phyloP scores from a whole-genome alignment of 257 asterid species.

The Solanum okadae region DNA sequence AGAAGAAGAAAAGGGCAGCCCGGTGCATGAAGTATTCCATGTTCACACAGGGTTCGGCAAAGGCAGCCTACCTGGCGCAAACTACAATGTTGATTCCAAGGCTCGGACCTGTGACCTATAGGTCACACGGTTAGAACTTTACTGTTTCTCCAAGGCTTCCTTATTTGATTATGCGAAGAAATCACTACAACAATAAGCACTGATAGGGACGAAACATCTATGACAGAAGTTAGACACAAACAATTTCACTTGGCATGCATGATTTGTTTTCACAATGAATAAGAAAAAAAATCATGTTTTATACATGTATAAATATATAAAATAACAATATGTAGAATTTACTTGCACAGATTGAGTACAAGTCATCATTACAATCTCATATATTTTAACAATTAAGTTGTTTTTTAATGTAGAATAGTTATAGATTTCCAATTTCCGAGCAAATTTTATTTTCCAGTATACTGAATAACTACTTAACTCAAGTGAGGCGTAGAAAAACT shows the following conservation, averaged over 20 bases:
- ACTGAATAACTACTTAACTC: background rate
- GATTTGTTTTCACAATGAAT: background rate
- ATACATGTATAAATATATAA: background rate
- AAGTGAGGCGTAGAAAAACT: background rate
- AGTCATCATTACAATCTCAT: background rate
- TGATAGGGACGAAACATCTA: background rate
- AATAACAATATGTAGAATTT: background rate
- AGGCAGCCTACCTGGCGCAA: background rate
- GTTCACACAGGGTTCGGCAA: background rate
- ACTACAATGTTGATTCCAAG: background rate
- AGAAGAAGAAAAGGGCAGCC: background rate
- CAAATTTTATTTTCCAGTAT: background rate
- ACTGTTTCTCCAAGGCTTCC: background rate
- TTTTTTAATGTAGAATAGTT: background rate
- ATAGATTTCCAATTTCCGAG: background rate
- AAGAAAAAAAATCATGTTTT: background rate
- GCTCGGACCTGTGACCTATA: background rate
- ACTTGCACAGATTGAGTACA: background rate
- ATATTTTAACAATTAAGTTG: background rate
- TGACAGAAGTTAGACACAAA: background rate
- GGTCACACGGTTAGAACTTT: background rate
- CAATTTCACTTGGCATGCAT: background rate
- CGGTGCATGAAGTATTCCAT: background rate
- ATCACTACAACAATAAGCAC: background rate
- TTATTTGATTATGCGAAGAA: background rate